Conservation (phyloP, 2,329 filamentous ascomycete genomes). For the Ophiognomonia clavigignenti-juglandacearum region DNA sequence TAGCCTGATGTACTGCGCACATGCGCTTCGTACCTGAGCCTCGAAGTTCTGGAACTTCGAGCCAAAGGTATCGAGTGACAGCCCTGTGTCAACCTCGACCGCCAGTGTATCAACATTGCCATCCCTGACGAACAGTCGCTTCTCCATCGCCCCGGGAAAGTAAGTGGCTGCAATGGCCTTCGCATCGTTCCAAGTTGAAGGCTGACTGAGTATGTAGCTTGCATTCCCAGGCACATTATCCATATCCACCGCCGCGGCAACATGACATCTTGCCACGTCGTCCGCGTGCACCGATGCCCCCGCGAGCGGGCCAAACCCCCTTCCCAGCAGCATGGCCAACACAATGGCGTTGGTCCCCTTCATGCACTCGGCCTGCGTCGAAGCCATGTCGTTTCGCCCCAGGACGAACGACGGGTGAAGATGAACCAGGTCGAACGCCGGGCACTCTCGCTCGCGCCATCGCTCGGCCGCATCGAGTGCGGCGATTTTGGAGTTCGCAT, state of each 20-base stretch:
- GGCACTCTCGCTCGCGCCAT: slow-evolving; percentile 27
- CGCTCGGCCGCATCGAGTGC: slow-evolving; percentile 28
- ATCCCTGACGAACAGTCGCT: slow-evolving; percentile 20
- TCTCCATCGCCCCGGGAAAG: slow-evolving; percentile 25
- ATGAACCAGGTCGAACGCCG: slow-evolving; percentile 30
- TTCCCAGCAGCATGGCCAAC: slow-evolving; percentile 29
- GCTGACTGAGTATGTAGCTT: slow-evolving; percentile 27
- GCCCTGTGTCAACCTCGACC: slow-evolving; percentile 24
- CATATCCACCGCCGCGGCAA: slow-evolving; percentile 28
- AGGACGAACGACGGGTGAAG: slow-evolving; percentile 32
- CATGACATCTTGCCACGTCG: slow-evolving; percentile 33
- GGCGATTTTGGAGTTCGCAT: slow-evolving; percentile 30
- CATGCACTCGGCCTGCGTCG: slow-evolving; percentile 23
- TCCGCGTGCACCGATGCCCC: slow-evolving; percentile 32
- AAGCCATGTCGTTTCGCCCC: slow-evolving; percentile 30
- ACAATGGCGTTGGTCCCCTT: slow-evolving; percentile 30
- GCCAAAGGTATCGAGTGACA: slow-evolving; percentile 23
- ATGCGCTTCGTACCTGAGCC: slow-evolving; percentile 24
- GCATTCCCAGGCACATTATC: slow-evolving; percentile 24
- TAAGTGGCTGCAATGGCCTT: slow-evolving; percentile 30
- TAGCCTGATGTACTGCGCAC: slow-evolving; percentile 25
- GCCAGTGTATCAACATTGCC: slow-evolving; percentile 20
- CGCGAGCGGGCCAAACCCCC: slow-evolving; percentile 19
- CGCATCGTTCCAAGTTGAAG: slow-evolving; percentile 32
- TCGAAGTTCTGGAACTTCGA: slow-evolving; percentile 22